These are phyloP conservation scores for Penicillium crustosum DNA, from an alignment of 2,329 filamentous ascomycete genomes.

Conservation along the genomic window DNA sequence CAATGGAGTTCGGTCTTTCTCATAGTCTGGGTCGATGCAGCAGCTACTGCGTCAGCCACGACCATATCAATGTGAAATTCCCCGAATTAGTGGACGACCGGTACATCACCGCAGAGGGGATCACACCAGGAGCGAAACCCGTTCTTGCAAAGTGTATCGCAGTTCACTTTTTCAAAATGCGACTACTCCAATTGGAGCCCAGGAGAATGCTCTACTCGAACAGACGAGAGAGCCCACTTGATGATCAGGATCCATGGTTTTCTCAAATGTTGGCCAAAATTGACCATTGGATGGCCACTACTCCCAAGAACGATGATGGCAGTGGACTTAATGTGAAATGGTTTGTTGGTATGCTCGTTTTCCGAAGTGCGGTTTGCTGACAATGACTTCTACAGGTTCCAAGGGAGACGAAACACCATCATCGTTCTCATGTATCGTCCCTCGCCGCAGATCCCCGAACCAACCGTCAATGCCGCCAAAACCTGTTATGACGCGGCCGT, in stretches of 20 bases:
- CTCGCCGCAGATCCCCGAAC: conserved; percentile 86
- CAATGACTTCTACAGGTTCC: conserved; percentile 50
- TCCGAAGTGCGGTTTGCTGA: background rate
- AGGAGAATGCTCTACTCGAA: conserved; percentile 81
- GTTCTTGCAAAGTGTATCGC: conserved; percentile 84
- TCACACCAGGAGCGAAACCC: conserved; percentile 65
- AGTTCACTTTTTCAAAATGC: conserved; percentile 93
- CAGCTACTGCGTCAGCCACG: conserved; percentile 76
- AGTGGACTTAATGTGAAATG: conserved; percentile 75
- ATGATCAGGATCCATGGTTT: conserved; percentile 87
- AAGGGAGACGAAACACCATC: conserved; percentile 78
- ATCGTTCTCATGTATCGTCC: conserved; percentile 84
- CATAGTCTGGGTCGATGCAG: conserved; percentile 85
- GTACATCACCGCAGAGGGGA: conserved; percentile 75
- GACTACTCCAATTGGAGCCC: conserved; percentile 83
- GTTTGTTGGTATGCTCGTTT: conserved; percentile 53
- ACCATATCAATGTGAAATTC: conserved; percentile 81
- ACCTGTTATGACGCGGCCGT: conserved; percentile 81
- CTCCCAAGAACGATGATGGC: conserved; percentile 68
- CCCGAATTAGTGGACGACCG: conserved; percentile 80
- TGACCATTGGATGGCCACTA: conserved; percentile 73
- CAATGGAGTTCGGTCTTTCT: conserved; percentile 85
- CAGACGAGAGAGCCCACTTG: conserved; percentile 71
- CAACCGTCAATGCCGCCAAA: conserved; percentile 72
- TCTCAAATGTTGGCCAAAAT: conserved; percentile 74